Percentiles rank a stretch among this genome's conserved stretches.
phyloP scores from a whole-genome alignment of 345 rosid species.

The Boechera divaricarpa region DNA sequence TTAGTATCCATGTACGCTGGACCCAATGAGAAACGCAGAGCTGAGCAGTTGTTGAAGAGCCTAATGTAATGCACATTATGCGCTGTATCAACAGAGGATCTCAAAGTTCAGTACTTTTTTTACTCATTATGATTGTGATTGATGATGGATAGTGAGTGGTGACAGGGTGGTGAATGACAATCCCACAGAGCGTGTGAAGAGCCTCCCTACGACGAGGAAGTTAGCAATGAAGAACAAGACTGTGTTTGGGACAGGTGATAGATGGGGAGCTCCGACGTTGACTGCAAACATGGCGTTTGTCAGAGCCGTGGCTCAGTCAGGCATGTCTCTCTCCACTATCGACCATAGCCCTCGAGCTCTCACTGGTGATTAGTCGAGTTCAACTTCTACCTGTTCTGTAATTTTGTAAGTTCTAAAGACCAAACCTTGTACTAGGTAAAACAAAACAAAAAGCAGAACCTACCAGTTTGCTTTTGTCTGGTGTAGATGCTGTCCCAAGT shows the following conservation, averaged over 20 bases:
- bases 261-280: slow-evolving; percentile 77
- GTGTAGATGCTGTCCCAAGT: slow-evolving; percentile 13
- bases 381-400: slow-evolving; percentile 1
- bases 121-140: neutral
- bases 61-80: slow-evolving; percentile 56
- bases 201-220: slow-evolving; percentile 89
- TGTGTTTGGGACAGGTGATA: slow-evolving; percentile 88
- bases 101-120: neutral
- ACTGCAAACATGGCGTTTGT: slow-evolving; percentile 92
- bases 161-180: slow-evolving; percentile 73
- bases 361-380: slow-evolving; percentile 58
- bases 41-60: slow-evolving; percentile 58
- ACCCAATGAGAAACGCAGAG: slow-evolving; percentile 74
- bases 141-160: slow-evolving; percentile 32
- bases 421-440: slow-evolving; percentile 7
- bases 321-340: slow-evolving; percentile 75
- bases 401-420: slow-evolving; percentile 14
- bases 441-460: neutral
- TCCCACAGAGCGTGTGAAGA: slow-evolving; percentile 77
- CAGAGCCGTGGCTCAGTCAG: slow-evolving; percentile 91
- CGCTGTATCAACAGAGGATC: slow-evolving; percentile 10
- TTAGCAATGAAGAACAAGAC: slow-evolving; percentile 82
- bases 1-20: slow-evolving; percentile 77
- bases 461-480: slow-evolving; percentile 11
- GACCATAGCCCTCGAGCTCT: slow-evolving; percentile 88